phyloP scores from a whole-genome alignment of 352 stramenopile species.

The Globisporangium mamillatum region DNA sequence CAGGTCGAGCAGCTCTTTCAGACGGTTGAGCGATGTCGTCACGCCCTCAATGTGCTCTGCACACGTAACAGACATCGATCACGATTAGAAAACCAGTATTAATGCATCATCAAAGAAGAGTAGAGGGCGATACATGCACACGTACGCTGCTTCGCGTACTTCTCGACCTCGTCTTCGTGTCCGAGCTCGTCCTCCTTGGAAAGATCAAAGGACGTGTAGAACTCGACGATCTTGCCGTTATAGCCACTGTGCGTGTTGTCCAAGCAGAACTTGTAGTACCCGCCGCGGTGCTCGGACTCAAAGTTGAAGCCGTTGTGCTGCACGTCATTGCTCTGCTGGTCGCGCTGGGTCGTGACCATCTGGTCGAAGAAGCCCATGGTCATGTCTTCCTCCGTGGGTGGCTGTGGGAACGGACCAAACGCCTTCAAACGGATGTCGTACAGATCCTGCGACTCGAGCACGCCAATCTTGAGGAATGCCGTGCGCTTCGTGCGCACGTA shows the following conservation, averaged over 20 bases:
- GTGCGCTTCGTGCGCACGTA: constrained; percentile 85
- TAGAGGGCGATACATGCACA: background rate
- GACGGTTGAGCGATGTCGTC: constrained; percentile 52
- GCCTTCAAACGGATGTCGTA: constrained; percentile 81
- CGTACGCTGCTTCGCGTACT: constrained; percentile 61
- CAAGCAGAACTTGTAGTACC: constrained; percentile 86
- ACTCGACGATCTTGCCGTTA: constrained; percentile 68
- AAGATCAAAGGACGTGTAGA: constrained; percentile 79
- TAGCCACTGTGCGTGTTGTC: constrained; percentile 73
- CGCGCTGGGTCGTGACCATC: constrained; percentile 56
- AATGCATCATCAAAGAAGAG: constrained; percentile 7
- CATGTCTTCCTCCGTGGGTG: constrained; percentile 43
- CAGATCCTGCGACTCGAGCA: constrained; percentile 61
- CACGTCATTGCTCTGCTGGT: constrained; percentile 71
- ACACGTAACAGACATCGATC: background rate
- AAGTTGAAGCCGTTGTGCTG: constrained; percentile 88
- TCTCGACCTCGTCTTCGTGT: constrained; percentile 72
- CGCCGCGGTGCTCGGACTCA: constrained; percentile 76
- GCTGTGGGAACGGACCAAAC: constrained; percentile 58
- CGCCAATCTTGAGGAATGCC: constrained; percentile 77
- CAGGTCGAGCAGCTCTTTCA: constrained; percentile 61
- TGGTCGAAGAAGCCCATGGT: constrained; percentile 79
- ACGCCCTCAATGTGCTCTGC: constrained; percentile 72
- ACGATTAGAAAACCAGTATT: background rate
- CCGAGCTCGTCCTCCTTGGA: constrained; percentile 73